Conservation (phyloP, 2,329 filamentous ascomycete genomes). For the Mycosphaerella arachidis region DNA sequence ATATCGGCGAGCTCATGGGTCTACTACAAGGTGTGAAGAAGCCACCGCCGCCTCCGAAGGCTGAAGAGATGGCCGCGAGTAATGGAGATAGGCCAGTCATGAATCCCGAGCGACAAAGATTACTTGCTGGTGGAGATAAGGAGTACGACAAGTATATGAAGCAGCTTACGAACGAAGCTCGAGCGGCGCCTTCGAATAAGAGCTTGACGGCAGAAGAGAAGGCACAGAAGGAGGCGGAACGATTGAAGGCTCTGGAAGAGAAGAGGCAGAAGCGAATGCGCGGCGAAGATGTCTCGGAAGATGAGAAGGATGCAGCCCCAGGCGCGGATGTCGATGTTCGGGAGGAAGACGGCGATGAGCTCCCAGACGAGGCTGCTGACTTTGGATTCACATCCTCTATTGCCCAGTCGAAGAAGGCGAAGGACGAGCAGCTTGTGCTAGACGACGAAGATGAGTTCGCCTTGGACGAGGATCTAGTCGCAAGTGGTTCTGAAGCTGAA, state of each 20-base stretch:
- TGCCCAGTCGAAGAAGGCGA: constrained; percentile 23
- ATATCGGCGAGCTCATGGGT: constrained; percentile 69
- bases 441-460: constrained; percentile 94
- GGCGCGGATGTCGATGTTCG: constrained; percentile 21
- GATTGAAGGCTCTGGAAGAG: constrained; percentile 75
- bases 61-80: constrained; percentile 26
- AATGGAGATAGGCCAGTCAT: constrained; percentile 40
- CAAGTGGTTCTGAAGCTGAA: constrained; percentile 63
- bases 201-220: constrained; percentile 90
- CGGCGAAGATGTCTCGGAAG: constrained; percentile 70
- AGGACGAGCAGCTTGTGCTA: constrained; percentile 55
- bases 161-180: constrained; percentile 76
- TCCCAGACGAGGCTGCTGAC: constrained; percentile 54
- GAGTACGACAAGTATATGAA: constrained; percentile 83
- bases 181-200: constrained; percentile 77
- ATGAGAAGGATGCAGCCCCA: constrained; percentile 42
- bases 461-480: constrained; percentile 82
- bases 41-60: constrained; percentile 31
- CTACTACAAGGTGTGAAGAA: constrained; percentile 60
- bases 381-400: constrained; percentile 62
- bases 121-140: constrained; percentile 60
- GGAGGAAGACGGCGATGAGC: constrained; percentile 37
- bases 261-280: constrained; percentile 81
- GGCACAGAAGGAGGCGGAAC: constrained; percentile 69
- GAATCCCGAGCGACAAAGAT: constrained; percentile 59